Conservation (phyloP, 805 yeast species). For the Candida dajiaensis region DNA sequence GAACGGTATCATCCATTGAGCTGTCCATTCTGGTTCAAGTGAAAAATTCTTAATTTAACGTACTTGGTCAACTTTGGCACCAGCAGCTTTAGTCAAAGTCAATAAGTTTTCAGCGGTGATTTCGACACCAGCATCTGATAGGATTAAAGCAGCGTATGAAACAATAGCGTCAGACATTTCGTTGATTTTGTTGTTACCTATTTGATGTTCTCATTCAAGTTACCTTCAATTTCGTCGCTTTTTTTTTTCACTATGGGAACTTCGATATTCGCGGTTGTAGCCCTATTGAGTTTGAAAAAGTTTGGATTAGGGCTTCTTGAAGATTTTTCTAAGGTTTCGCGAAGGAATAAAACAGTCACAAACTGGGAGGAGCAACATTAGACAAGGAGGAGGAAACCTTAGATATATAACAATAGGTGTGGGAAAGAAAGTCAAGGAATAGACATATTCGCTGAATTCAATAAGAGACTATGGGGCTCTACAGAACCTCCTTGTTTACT, state of each 20-base stretch:
- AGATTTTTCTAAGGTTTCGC: not conserved
- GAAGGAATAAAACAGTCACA: not conserved
- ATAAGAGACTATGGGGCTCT: too few relatives aligned
- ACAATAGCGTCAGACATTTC: constrained; percentile 89
- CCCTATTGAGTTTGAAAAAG: not conserved
- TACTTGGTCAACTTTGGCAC: constrained; percentile 61
- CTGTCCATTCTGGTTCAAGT: not conserved
- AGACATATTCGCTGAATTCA: too few relatives aligned
- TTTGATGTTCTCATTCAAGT: not conserved
- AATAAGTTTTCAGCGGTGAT: constrained; percentile 78
- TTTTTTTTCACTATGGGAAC: not conserved
- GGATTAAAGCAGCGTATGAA: constrained; percentile 97
- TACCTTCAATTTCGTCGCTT: not conserved
- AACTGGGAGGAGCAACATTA: not conserved
- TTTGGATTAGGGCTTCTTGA: not conserved
- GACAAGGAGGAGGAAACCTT: too few relatives aligned
- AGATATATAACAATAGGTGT: too few relatives aligned
- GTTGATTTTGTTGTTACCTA: constrained; percentile 12
- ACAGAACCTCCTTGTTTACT: too few relatives aligned
- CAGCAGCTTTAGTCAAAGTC: constrained; percentile 70
- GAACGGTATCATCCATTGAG: not conserved
- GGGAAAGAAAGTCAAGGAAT: too few relatives aligned
- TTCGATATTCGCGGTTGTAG: not conserved
- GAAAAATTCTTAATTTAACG: constrained; percentile 8
- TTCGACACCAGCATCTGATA: constrained; percentile 96